Percentiles rank a stretch among this genome's conserved stretches.
phyloP scores from a whole-genome alignment of 2,329 filamentous ascomycete genomes.

The Aspergillus fijiensis region DNA sequence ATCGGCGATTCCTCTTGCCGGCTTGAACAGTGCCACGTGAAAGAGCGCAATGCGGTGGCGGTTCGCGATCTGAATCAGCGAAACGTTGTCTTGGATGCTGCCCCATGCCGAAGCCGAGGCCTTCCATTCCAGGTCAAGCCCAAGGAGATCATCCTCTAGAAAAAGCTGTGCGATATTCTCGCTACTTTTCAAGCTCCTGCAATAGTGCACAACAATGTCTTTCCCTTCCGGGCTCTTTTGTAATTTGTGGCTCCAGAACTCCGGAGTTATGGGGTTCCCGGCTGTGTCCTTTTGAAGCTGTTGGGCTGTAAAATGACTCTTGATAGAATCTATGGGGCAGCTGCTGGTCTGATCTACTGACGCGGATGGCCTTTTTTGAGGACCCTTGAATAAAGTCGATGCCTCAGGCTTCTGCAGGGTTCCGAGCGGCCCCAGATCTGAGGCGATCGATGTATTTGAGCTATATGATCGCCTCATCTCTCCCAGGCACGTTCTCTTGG shows the following conservation, averaged over 20 bases:
- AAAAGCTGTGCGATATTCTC: slow-evolving; percentile 69
- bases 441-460: not conserved
- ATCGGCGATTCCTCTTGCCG: slow-evolving; percentile 44
- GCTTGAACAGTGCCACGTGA: slow-evolving; percentile 67
- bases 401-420: not conserved
- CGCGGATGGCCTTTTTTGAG: not conserved
- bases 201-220: slow-evolving; percentile 73
- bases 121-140: slow-evolving; percentile 88
- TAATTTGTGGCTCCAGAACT: slow-evolving; percentile 36
- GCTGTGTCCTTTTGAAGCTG: not conserved
- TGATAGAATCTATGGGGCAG: not conserved
- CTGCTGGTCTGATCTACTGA: not conserved
- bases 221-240: slow-evolving; percentile 51
- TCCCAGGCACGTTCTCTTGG: not conserved
- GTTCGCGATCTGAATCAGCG: slow-evolving; percentile 78
- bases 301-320: not conserved
- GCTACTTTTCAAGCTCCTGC: slow-evolving; percentile 63
- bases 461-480: slow-evolving; percentile 1
- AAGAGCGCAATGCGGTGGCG: slow-evolving; percentile 76
- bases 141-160: slow-evolving; percentile 66
- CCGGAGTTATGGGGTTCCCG: slow-evolving; percentile 4
- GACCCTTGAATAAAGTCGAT: not conserved
- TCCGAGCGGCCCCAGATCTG: not conserved
- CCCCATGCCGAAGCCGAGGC: slow-evolving; percentile 48
- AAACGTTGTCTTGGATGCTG: slow-evolving; percentile 67